phyloP scores from a whole-genome alignment of 306 rosid genomes.

The Mucuna pruriens region DNA sequence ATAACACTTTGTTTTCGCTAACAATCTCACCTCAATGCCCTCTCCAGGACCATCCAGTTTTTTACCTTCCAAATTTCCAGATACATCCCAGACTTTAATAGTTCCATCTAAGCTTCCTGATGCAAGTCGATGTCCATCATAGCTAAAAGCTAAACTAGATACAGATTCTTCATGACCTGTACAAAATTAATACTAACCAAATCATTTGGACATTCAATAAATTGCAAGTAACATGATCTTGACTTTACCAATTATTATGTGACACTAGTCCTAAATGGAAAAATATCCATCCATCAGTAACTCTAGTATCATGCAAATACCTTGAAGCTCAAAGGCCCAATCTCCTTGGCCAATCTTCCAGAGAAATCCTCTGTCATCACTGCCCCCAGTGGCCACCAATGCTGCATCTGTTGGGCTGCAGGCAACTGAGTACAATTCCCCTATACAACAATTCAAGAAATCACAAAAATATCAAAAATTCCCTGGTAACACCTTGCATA shows the following conservation, averaged over 20 bases:
- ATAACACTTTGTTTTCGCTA: background rate
- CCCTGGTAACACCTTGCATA: background rate
- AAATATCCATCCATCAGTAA: conserved; percentile 8
- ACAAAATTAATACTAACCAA: conserved; percentile 24
- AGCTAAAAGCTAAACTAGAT: conserved; percentile 75
- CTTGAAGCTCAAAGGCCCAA: conserved; percentile 82
- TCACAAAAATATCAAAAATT: conserved; percentile 15
- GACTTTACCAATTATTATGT: conserved; percentile 6
- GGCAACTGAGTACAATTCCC: conserved; percentile 74
- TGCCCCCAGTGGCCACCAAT: conserved; percentile 89
- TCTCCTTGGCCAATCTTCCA: conserved; percentile 88
- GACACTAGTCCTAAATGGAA: background rate
- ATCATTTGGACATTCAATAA: background rate
- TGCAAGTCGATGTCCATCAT: conserved; percentile 81
- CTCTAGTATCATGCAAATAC: conserved; percentile 42
- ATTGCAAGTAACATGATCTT: conserved; percentile 9
- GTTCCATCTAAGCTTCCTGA: conserved; percentile 82
- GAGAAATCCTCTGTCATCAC: conserved; percentile 88
- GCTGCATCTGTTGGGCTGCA: conserved; percentile 78
- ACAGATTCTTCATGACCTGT: conserved; percentile 85
- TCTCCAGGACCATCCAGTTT: conserved; percentile 80
- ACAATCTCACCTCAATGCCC: conserved; percentile 64
- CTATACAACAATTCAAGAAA: conserved; percentile 47
- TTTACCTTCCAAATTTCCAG: conserved; percentile 53
- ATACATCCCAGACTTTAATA: conserved; percentile 77